phyloP scores from a whole-genome alignment of 2,329 filamentous ascomycete species.

The Leptographium procerum region DNA sequence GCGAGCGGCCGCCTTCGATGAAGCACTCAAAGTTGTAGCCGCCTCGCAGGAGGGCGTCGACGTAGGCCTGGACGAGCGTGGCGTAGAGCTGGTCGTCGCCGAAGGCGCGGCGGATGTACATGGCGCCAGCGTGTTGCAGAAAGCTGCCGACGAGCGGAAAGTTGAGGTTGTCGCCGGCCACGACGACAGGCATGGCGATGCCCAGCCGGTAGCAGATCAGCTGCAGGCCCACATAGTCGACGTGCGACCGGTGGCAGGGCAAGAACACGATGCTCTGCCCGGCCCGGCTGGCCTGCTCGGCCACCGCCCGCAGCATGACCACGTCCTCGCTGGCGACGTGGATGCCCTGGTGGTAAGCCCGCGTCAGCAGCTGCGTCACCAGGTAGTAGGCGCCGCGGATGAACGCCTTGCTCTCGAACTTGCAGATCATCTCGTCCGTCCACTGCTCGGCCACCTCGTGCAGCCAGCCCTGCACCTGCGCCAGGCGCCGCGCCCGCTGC shows the following conservation, averaged over 20 bases:
- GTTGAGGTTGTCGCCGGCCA: slow-evolving; percentile 93
- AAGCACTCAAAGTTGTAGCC: slow-evolving; percentile 97
- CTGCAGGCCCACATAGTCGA: slow-evolving; percentile 92
- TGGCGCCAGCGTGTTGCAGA: slow-evolving; percentile 88
- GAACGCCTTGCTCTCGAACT: slow-evolving; percentile 90
- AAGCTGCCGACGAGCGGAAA: slow-evolving; percentile 84
- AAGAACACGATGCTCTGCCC: slow-evolving; percentile 95
- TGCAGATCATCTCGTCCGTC: slow-evolving; percentile 96
- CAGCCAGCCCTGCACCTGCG: slow-evolving; percentile 60
- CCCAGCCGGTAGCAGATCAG: slow-evolving; percentile 92
- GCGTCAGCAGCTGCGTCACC: slow-evolving; percentile 72
- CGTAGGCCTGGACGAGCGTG: slow-evolving; percentile 90
- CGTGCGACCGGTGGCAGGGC: slow-evolving; percentile 87
- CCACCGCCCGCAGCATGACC: slow-evolving; percentile 66
- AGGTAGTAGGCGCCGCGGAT: slow-evolving; percentile 89
- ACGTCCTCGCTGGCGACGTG: slow-evolving; percentile 95
- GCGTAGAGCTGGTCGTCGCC: slow-evolving; percentile 84
- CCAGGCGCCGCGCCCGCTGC: slow-evolving; percentile 43
- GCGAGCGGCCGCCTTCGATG: slow-evolving; percentile 85
- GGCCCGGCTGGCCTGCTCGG: slow-evolving; percentile 68
- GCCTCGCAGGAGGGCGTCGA: slow-evolving; percentile 80
- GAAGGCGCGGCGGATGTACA: slow-evolving; percentile 92
- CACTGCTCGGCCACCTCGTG: slow-evolving; percentile 74
- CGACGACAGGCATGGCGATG: slow-evolving; percentile 77
- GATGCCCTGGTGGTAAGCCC: slow-evolving; percentile 94